A percentile compares a stretch with the other conserved stretches of the same genome.
These are phyloP conservation scores for Candida nonsorbophila DNA, from an alignment of 805 yeast genomes.

Conservation along the genomic window DNA sequence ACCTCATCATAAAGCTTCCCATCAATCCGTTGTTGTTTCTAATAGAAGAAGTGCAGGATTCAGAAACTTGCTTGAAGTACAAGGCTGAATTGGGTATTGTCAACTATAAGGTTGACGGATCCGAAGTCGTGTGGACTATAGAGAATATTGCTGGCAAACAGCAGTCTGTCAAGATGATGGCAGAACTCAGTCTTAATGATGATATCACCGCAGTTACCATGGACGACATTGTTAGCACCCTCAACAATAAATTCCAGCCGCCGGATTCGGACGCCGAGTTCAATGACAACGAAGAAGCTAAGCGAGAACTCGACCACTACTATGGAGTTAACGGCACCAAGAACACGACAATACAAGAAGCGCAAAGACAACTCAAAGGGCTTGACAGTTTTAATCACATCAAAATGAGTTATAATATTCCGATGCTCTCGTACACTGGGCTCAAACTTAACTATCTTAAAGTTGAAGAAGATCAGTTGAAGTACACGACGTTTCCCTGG, in stretches of 20 bases:
- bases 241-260: slow-evolving; percentile 1
- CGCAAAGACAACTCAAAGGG: slow-evolving; percentile 9
- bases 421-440: slow-evolving; percentile 59
- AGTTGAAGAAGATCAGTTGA: slow-evolving; percentile 56
- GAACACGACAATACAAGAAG: slow-evolving; percentile 19
- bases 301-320: slow-evolving; percentile 23
- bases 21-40: slow-evolving; percentile 29
- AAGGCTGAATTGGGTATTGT: slow-evolving; percentile 72
- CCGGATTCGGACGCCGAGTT: not conserved
- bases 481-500: slow-evolving; percentile 76
- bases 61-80: slow-evolving; percentile 47
- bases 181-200: slow-evolving; percentile 33
- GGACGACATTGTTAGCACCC: slow-evolving; percentile 3
- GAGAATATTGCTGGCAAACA: slow-evolving; percentile 60
- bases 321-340: slow-evolving; percentile 33
- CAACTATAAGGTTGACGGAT: slow-evolving; percentile 62
- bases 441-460: slow-evolving; percentile 61
- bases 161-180: slow-evolving; percentile 45
- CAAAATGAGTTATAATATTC: slow-evolving; percentile 25
- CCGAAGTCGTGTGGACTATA: slow-evolving; percentile 69
- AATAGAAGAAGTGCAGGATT: slow-evolving; percentile 5
- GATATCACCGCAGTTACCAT: slow-evolving; percentile 1
- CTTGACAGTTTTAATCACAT: slow-evolving; percentile 16
- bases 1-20: slow-evolving; percentile 27
- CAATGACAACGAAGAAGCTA: slow-evolving; percentile 21